Conservation (phyloP, 495 filamentous ascomycete genomes). For the Xylaria flabelliformis region DNA sequence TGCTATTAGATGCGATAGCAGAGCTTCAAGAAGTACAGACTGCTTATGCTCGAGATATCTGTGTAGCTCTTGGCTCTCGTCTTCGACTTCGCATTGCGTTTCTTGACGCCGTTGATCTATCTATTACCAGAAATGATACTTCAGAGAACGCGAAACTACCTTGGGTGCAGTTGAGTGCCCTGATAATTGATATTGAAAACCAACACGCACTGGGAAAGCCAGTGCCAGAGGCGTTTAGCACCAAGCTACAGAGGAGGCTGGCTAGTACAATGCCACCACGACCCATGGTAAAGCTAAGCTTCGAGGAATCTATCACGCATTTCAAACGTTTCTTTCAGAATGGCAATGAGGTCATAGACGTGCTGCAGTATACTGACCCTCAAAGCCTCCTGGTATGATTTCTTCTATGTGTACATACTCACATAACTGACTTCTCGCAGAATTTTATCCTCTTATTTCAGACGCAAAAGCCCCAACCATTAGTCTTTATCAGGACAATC, state of each 20-base stretch:
- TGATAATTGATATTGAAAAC: constrained; percentile 59
- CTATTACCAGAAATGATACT: constrained; percentile 47
- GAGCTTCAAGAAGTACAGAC: constrained; percentile 57
- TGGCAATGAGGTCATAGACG: constrained; percentile 68
- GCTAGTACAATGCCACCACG: constrained; percentile 93
- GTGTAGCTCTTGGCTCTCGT: constrained; percentile 65
- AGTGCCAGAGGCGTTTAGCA: constrained; percentile 81
- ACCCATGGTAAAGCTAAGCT: constrained; percentile 79
- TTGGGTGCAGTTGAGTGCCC: constrained; percentile 54
- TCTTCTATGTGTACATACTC: constrained; percentile 12
- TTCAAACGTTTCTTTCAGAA: constrained; percentile 76
- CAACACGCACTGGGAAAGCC: constrained; percentile 67
- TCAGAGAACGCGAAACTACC: constrained; percentile 52
- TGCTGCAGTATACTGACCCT: constrained; percentile 71
- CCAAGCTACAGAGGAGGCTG: constrained; percentile 85
- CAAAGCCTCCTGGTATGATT: constrained; percentile 66
- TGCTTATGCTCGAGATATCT: constrained; percentile 57
- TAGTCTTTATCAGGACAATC: constrained; percentile 82
- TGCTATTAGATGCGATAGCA: constrained; percentile 65
- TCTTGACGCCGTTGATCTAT: constrained; percentile 57
- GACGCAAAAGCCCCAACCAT: constrained; percentile 79
- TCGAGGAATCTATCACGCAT: constrained; percentile 72
- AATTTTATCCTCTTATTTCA: constrained; percentile 75
- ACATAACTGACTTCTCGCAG: constrained; percentile 42
- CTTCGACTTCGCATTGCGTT: constrained; percentile 70